These are phyloP conservation scores for Diplodia intermedia DNA, from an alignment of 2,329 filamentous ascomycete species.

Conservation along the genomic window DNA sequence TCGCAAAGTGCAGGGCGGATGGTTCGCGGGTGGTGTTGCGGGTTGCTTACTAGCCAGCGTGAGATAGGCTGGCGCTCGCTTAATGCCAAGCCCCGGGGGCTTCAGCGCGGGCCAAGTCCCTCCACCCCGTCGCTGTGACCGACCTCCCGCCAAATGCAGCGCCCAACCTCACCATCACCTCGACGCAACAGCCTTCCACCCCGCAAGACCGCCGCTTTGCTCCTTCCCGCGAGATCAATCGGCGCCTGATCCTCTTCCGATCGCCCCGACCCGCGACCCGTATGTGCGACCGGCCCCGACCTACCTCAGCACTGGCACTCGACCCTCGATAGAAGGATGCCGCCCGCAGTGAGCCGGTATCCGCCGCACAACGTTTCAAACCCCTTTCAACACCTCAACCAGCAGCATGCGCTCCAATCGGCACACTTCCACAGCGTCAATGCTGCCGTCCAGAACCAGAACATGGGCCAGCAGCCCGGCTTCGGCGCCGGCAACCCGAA, in stretches of 20 bases:
- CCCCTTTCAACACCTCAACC: conserved; percentile 65
- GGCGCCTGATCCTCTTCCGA: conserved; percentile 23
- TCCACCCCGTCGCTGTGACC: conserved; percentile 11
- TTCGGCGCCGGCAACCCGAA: conserved; percentile 65
- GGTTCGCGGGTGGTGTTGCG: conserved; percentile 15
- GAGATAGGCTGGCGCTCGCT: conserved; percentile 10
- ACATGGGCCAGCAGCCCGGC: conserved; percentile 70
- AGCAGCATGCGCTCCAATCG: conserved; percentile 47
- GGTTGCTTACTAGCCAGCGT: conserved; percentile 13
- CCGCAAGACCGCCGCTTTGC: background rate
- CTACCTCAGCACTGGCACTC: conserved; percentile 25
- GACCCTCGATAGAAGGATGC: conserved; percentile 53
- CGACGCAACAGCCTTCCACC: conserved; percentile 2
- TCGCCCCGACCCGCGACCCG: conserved; percentile 24
- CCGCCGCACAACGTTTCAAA: conserved; percentile 64
- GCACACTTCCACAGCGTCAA: conserved; percentile 54
- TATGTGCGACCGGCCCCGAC: conserved; percentile 28
- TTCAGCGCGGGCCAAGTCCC: conserved; percentile 8
- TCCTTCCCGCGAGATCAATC: conserved; percentile 5
- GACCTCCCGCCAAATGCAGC: conserved; percentile 27
- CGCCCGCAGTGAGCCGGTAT: conserved; percentile 65
- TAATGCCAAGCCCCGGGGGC: background rate
- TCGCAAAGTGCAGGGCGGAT: conserved; percentile 22
- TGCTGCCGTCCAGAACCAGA: conserved; percentile 51
- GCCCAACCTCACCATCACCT: conserved; percentile 10